Evolutionary conservation across 305 asterid species (phyloP).

Genomic region (Rubia occidens): DNA sequence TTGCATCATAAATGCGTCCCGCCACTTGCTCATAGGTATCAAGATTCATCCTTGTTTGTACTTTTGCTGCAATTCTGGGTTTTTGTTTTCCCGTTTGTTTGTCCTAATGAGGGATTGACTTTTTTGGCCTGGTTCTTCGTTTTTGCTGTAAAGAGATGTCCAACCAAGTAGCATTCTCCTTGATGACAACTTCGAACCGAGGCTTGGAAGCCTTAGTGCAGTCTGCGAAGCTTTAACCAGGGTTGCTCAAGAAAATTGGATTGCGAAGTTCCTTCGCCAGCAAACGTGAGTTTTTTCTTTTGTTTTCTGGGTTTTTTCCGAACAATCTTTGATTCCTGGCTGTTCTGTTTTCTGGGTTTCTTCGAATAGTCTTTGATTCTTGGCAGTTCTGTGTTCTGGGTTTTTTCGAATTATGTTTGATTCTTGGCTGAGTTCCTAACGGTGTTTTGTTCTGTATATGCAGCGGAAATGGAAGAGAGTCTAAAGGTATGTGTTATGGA

Average conservation of each 20-base stretch:
- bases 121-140: conserved; percentile 12
- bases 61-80: neutral
- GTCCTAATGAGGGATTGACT: conserved; percentile 1
- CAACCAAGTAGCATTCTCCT: conserved; percentile 91
- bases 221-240: conserved; percentile 51
- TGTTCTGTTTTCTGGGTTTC: neutral
- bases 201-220: conserved; percentile 71
- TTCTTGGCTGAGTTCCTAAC: neutral
- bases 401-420: neutral
- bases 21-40: conserved; percentile 47
- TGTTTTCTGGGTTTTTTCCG: neutral
- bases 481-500: conserved; percentile 13
- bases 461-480: conserved; percentile 8
- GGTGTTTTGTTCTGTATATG: neutral
- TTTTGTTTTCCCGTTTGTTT: neutral
- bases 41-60: neutral
- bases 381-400: neutral
- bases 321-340: too few species aligned
- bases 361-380: too few species aligned
- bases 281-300: conserved; percentile 46
- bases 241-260: conserved; percentile 44
- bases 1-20: conserved; percentile 44
- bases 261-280: conserved; percentile 48
- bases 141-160: conserved; percentile 46
- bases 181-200: conserved; percentile 75